Percentiles rank a stretch among this genome's conserved stretches.
These are phyloP conservation scores for Sphaerulina musiva DNA, from an alignment of 2,329 filamentous ascomycete genomes.

Conservation along the genomic window DNA sequence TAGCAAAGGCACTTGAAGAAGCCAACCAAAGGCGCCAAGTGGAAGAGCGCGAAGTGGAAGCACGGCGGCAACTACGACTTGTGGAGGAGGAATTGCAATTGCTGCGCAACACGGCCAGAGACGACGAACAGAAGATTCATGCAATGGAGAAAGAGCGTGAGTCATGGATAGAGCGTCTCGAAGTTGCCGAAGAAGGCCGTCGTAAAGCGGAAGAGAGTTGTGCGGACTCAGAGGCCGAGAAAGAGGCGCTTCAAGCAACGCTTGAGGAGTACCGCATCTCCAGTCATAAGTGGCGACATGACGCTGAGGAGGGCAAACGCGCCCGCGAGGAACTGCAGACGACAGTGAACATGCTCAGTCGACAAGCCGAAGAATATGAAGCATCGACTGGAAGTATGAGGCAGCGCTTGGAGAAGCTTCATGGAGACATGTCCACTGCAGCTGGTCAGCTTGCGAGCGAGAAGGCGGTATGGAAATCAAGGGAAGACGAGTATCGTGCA, in stretches of 20 bases:
- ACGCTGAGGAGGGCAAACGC: slow-evolving; percentile 50
- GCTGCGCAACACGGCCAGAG: slow-evolving; percentile 38
- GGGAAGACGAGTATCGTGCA: slow-evolving; percentile 51
- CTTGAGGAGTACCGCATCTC: slow-evolving; percentile 59
- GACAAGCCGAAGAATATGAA: slow-evolving; percentile 78
- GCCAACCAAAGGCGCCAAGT: slow-evolving; percentile 34
- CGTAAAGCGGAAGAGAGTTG: slow-evolving; percentile 26
- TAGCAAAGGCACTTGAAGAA: slow-evolving; percentile 36
- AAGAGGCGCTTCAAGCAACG: slow-evolving; percentile 54
- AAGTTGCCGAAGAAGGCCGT: slow-evolving; percentile 31
- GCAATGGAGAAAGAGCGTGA: slow-evolving; percentile 41
- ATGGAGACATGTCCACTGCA: slow-evolving; percentile 77
- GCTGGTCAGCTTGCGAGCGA: slow-evolving; percentile 76
- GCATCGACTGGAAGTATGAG: slow-evolving; percentile 54
- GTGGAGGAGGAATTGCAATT: slow-evolving; percentile 46
- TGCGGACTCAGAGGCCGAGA: slow-evolving; percentile 50
- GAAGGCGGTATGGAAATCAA: slow-evolving; percentile 69
- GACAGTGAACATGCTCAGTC: slow-evolving; percentile 63
- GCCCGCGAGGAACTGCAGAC: slow-evolving; percentile 61
- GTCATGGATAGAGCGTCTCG: slow-evolving; percentile 36
- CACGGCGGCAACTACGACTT: slow-evolving; percentile 41
- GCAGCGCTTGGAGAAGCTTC: slow-evolving; percentile 73
- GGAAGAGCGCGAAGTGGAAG: slow-evolving; percentile 42
- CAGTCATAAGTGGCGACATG: slow-evolving; percentile 52
- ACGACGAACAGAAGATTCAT: slow-evolving; percentile 39